Percentiles rank a stretch among this genome's conserved stretches.
These are phyloP conservation scores for Termitomyces sp. DNA, from an alignment of 768 basidiomycete species.

Conservation along the genomic window DNA sequence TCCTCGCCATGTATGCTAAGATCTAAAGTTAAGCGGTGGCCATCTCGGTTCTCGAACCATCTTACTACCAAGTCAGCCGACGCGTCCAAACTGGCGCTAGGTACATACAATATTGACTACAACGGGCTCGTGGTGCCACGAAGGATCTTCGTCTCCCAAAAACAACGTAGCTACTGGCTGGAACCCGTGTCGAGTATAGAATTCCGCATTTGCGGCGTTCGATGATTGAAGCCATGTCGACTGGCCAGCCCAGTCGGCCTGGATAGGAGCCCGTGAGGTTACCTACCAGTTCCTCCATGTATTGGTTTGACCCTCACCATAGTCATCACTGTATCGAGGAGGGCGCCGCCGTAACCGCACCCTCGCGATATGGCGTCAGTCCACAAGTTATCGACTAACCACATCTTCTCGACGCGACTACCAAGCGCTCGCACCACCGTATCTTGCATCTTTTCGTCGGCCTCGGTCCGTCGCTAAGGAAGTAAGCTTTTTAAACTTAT, in stretches of 20 bases:
- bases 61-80: not conserved
- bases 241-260: conserved; percentile 24
- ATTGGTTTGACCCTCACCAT: conserved; percentile 12
- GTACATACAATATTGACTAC: conserved; percentile 22
- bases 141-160: conserved; percentile 24
- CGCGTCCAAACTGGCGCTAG: not conserved
- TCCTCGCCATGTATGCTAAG: not conserved
- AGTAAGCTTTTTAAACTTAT: not conserved
- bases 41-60: conserved; percentile 13
- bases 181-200: conserved; percentile 21
- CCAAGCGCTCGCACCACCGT: conserved; percentile 18
- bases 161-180: conserved; percentile 15
- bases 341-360: conserved; percentile 23
- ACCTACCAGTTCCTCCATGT: not conserved
- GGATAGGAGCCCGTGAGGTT: not conserved
- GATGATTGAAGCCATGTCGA: conserved; percentile 25
- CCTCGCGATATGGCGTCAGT: conserved; percentile 22
- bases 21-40: not conserved
- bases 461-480: conserved; percentile 15
- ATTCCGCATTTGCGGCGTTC: conserved; percentile 15
- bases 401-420: conserved; percentile 22
- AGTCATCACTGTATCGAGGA: conserved; percentile 19
- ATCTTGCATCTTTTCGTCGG: conserved; percentile 16
- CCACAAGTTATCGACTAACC: conserved; percentile 21
- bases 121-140: conserved; percentile 23